Conservation (phyloP, 805 yeast genomes). For the Candida sonorensis region DNA sequence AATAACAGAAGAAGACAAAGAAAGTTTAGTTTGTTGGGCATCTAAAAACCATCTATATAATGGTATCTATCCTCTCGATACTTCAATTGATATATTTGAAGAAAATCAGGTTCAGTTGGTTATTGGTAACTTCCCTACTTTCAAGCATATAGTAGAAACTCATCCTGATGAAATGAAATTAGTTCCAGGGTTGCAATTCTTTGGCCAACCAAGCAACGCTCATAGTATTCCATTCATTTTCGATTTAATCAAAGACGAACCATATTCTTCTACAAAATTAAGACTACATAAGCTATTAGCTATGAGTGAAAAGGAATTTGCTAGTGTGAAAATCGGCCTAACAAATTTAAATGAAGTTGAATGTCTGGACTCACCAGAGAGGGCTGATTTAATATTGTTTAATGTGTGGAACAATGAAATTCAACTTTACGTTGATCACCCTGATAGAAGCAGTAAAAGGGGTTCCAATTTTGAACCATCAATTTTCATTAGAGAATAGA, state of each 20-base stretch:
- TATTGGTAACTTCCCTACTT: slow-evolving; percentile 39
- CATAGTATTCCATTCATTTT: slow-evolving; percentile 89
- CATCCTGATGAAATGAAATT: slow-evolving; percentile 30
- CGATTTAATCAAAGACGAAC: slow-evolving; percentile 62
- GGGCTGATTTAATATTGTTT: slow-evolving; percentile 48
- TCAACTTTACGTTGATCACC: slow-evolving; percentile 77
- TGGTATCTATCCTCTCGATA: slow-evolving; percentile 27
- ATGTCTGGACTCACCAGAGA: slow-evolving; percentile 40
- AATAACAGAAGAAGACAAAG: slow-evolving; percentile 39
- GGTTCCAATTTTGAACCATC: slow-evolving; percentile 47
- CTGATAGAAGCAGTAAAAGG: slow-evolving; percentile 66
- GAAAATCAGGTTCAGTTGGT: too few species aligned
- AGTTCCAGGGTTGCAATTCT: slow-evolving; percentile 69
- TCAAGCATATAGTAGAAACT: slow-evolving; percentile 12
- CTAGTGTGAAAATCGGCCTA: slow-evolving; percentile 62
- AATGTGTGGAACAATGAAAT: slow-evolving; percentile 34
- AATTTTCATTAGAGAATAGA: slow-evolving; percentile 46
- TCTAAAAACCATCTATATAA: slow-evolving; percentile 28
- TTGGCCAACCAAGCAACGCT: slow-evolving; percentile 52
- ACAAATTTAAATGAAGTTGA: slow-evolving; percentile 33
- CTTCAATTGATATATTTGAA: slow-evolving; percentile 33
- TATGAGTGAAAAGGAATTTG: slow-evolving; percentile 71
- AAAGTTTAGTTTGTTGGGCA: slow-evolving; percentile 52
- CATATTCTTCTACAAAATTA: slow-evolving; percentile 50
- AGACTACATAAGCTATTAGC: slow-evolving; percentile 70